These are phyloP conservation scores for Hyphopichia buzzinii DNA, from an alignment of 1,139 yeast species.

Conservation along the genomic window DNA sequence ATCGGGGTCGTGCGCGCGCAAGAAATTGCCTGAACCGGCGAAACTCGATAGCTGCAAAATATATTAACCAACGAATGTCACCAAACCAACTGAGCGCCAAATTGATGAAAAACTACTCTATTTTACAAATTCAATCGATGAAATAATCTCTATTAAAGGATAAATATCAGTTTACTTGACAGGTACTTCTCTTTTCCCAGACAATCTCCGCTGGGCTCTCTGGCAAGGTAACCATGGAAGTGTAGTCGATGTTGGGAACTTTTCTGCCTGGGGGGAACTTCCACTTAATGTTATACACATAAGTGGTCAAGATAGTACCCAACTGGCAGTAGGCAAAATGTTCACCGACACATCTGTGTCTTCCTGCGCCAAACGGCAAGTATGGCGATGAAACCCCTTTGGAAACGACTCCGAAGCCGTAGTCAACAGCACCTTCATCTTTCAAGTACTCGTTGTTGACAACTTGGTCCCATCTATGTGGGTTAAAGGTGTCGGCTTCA, in stretches of 20 bases:
- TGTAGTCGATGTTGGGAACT: conserved; percentile 79
- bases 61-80: too few species aligned
- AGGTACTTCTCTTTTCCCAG: conserved; percentile 65
- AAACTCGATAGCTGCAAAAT: neutral
- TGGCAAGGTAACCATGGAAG: conserved; percentile 94
- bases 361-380: conserved; percentile 98
- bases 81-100: too few species aligned
- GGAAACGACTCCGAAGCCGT: conserved; percentile 92
- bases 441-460: conserved; percentile 27
- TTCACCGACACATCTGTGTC: conserved; percentile 99
- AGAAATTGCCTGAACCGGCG: neutral
- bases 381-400: conserved; percentile 96
- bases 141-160: too few species aligned
- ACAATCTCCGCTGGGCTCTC: conserved; percentile 70
- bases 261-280: conserved; percentile 52
- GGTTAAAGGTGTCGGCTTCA: conserved; percentile 64
- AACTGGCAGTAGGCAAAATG: conserved; percentile 95
- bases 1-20: neutral
- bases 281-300: conserved; percentile 79
- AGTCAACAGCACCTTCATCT: conserved; percentile 68
- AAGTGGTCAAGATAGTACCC: conserved; percentile 78
- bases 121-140: too few species aligned
- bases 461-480: conserved; percentile 82
- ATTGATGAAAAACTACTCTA: too few species aligned
- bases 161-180: too few species aligned